Evolutionary conservation across 2,329 filamentous ascomycete species (phyloP).

Genomic region (Colletotrichum sp.): DNA sequence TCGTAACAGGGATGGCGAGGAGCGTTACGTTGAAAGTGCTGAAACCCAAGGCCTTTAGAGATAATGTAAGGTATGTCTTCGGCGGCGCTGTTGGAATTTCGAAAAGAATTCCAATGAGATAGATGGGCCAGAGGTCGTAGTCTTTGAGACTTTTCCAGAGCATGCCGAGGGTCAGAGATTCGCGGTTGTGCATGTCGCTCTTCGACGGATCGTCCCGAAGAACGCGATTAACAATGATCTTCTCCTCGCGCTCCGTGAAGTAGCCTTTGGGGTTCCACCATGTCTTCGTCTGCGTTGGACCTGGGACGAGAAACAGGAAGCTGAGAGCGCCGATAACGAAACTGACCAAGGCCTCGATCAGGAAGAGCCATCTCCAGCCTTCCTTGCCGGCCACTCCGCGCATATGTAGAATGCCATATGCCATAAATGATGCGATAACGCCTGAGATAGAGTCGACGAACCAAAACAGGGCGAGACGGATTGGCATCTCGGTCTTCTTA

Average conservation of each 20-base stretch:
- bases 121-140: constrained; percentile 64
- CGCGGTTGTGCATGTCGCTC: constrained; percentile 63
- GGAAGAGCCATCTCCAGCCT: constrained; percentile 56
- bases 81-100: constrained; percentile 53
- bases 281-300: background rate
- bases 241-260: constrained; percentile 60
- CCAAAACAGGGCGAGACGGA: constrained; percentile 47
- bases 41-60: constrained; percentile 55
- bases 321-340: constrained; percentile 11
- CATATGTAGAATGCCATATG: constrained; percentile 44
- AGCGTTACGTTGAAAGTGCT: constrained; percentile 54
- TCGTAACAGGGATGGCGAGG: constrained; percentile 51
- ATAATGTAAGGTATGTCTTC: constrained; percentile 57
- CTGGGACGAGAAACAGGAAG: constrained; percentile 22
- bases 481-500: constrained; percentile 43
- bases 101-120: constrained; percentile 52
- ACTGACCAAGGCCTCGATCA: constrained; percentile 47
- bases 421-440: constrained; percentile 42
- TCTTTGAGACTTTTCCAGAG: constrained; percentile 55
- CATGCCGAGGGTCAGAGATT: constrained; percentile 50
- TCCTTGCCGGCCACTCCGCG: constrained; percentile 37
- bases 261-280: constrained; percentile 39
- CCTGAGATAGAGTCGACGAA: constrained; percentile 43
- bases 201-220: constrained; percentile 62
- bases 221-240: constrained; percentile 63